These are phyloP conservation scores for Graphilbum sp. DNA, from an alignment of 2,329 filamentous ascomycete genomes.

Conservation along the genomic window DNA sequence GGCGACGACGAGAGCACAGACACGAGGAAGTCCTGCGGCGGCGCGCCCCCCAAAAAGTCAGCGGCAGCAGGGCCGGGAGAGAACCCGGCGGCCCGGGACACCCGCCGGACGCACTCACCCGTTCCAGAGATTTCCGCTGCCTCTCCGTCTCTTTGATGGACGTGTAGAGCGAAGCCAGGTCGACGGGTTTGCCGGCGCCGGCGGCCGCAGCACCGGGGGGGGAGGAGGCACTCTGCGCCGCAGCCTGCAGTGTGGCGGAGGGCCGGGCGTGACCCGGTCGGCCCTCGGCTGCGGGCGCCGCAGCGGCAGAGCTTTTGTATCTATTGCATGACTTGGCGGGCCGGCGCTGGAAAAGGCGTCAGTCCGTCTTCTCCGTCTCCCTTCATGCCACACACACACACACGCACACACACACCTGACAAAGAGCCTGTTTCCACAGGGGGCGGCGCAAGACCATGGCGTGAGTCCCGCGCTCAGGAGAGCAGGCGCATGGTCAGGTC, in stretches of 20 bases:
- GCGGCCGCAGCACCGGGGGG: not conserved
- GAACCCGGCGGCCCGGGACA: too few relatives aligned
- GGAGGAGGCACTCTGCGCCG: not conserved
- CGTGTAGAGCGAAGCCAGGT: constrained; percentile 16
- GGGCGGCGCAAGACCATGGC: constrained; percentile 24
- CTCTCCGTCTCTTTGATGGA: constrained; percentile 28
- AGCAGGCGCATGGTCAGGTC: not conserved
- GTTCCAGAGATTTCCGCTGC: constrained; percentile 28
- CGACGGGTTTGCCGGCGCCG: constrained; percentile 3
- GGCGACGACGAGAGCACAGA: constrained; percentile 77
- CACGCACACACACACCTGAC: constrained; percentile 15
- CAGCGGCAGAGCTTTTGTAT: too few relatives aligned
- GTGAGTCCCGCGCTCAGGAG: constrained; percentile 1
- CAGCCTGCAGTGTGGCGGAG: not conserved
- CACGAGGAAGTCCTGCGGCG: constrained; percentile 75
- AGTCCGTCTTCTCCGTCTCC: too few relatives aligned
- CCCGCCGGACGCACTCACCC: constrained; percentile 24
- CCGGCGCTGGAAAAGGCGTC: not conserved
- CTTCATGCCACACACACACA: too few relatives aligned
- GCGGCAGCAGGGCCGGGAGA: not conserved
- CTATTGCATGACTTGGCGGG: too few relatives aligned
- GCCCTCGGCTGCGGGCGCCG: too few relatives aligned
- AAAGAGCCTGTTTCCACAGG: constrained; percentile 23
- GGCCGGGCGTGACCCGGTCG: too few relatives aligned
- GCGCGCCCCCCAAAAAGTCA: too few relatives aligned